These are phyloP conservation scores for Litsea cubeba DNA, from an alignment of 164 flowering plant genomes.

Conservation along the genomic window DNA sequence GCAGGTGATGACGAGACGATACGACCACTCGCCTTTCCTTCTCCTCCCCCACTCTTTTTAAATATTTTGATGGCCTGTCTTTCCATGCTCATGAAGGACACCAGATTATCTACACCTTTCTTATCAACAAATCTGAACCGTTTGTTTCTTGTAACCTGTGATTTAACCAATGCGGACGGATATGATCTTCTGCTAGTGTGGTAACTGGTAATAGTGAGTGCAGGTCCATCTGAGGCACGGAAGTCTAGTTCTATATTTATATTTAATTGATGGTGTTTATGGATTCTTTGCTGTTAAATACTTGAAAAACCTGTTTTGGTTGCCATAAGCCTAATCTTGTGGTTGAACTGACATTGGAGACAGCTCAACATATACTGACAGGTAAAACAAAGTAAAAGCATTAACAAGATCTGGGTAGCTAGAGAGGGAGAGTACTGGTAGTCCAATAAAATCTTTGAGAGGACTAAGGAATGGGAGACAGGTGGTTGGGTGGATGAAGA, in stretches of 20 bases:
- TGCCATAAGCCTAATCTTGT: not conserved
- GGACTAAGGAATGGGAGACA: no score
- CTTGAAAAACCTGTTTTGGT: not conserved
- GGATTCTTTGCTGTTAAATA: not conserved
- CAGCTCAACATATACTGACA: not conserved
- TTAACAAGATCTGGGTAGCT: no score
- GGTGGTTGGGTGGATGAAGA: no score
- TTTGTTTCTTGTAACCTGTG: not conserved
- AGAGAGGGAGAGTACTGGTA: no score
- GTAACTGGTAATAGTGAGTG: not conserved
- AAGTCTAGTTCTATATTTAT: not conserved
- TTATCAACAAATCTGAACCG: not conserved
- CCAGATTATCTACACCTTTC: not conserved
- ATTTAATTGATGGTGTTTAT: not conserved
- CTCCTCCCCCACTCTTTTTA: not conserved
- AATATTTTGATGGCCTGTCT: not conserved
- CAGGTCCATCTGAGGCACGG: not conserved
- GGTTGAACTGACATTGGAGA: not conserved
- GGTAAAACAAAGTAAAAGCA: no score
- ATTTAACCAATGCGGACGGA: not conserved
- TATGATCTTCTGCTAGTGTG: not conserved
- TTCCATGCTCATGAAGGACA: not conserved
- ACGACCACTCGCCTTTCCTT: not conserved
- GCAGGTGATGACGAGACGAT: constrained; percentile 6
- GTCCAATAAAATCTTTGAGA: no score